Base-by-base conservation (phyloP, 2,329 filamentous ascomycete species). In the Dactylellina sp. region DNA sequence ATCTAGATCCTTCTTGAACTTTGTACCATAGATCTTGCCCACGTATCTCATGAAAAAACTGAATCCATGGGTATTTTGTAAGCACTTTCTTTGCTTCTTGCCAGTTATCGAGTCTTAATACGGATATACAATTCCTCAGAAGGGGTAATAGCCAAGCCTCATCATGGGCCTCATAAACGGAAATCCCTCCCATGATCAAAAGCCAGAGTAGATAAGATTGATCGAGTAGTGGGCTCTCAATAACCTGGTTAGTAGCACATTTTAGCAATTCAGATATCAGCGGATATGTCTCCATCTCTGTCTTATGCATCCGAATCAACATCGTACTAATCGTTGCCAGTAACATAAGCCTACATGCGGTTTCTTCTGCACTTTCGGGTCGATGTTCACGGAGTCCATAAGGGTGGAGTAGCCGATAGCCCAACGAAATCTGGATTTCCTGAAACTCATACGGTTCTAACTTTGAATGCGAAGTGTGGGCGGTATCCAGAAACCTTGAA, bases 51-150 rank as follows among this genome's bases (percentile, higher is more conserved):
- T 74, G 61, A 32, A 74, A 74, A 52, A 47, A 44, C 7, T 24
- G 14, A 37, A 66, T 66, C 70, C 70, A 74, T 1, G 70, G 70
- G 40, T 64, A 74, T 2, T n/a, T 22, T 11, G 12, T 9, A 14
- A 74, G 42, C 24, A 25, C 7, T 12, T 25, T 44, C 35, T 40
- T 49, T 1, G 24, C 35, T 25, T 9, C 40, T 4, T 56, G 22
- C 70, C 61, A 74, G 12, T 42, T 66, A 6, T 55, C 56, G 11
- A 74, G 11, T 2, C 25, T 28, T 28, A 74, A 22, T 0, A 2
- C 14, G 2, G 42, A 25, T 1, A 50, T 39, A 12, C 18, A 44
- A 3, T 9, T 39, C n/a, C 20, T 47, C 7, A 74, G 12, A n/a
- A 18, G 11, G 6, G 42, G 16, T 2, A 44, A 20, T 16, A 74